A percentile compares a stretch with the other conserved stretches of the same genome.
phyloP scores from a whole-genome alignment of 352 stramenopile species.

The Phytophthora litchii region DNA sequence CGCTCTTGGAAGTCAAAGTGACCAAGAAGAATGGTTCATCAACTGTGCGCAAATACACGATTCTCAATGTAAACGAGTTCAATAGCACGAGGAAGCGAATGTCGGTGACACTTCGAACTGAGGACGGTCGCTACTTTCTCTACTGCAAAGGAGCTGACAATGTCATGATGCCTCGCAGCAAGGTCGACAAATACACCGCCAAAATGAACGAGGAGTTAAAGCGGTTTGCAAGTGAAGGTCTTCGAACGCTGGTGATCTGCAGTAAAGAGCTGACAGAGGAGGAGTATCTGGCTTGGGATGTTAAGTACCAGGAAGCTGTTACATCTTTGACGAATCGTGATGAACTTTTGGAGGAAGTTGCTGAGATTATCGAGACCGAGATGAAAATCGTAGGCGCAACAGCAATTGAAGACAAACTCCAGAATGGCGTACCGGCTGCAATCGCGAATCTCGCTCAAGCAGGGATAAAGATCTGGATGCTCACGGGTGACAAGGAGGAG shows the following conservation, averaged over 20 bases:
- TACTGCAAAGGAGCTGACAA: slow-evolving; percentile 88
- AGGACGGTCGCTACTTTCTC: slow-evolving; percentile 51
- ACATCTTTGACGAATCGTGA: slow-evolving; percentile 68
- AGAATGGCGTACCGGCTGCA: slow-evolving; percentile 86
- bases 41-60: slow-evolving; percentile 48
- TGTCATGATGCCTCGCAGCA: slow-evolving; percentile 77
- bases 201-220: slow-evolving; percentile 64
- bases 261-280: slow-evolving; percentile 57
- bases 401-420: slow-evolving; percentile 94
- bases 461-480: slow-evolving; percentile 95
- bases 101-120: slow-evolving; percentile 92
- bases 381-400: slow-evolving; percentile 91
- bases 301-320: slow-evolving; percentile 61
- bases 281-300: slow-evolving; percentile 72
- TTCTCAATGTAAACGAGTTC: slow-evolving; percentile 88
- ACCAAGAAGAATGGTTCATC: slow-evolving; percentile 48
- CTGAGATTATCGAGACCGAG: slow-evolving; percentile 63
- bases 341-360: slow-evolving; percentile 54
- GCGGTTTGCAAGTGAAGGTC: slow-evolving; percentile 79
- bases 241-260: slow-evolving; percentile 84
- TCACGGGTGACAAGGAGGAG: slow-evolving; percentile 95
- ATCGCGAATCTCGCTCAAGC: slow-evolving; percentile 88
- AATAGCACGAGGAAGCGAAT: slow-evolving; percentile 97
- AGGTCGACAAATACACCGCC: slow-evolving; percentile 34
- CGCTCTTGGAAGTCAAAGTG: slow-evolving; percentile 56